Base-by-base conservation (phyloP, 768 basidiomycete genomes). In the Auricularia sp. region DNA sequence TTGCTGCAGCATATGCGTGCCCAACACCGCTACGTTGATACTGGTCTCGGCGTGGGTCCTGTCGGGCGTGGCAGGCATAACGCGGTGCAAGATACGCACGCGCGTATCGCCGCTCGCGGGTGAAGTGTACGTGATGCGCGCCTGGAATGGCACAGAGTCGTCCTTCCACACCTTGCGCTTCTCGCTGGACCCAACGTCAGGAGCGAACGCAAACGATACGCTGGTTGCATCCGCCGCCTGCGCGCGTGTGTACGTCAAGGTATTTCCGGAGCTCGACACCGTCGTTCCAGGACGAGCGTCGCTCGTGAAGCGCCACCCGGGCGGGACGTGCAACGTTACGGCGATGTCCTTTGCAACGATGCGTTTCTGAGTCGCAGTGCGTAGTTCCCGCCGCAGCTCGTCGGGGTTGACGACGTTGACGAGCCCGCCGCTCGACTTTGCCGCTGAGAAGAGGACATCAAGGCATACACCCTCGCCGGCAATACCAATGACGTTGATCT, bases 221-320 rank as follows among this genome's bases (percentile, higher is more conserved):
- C 13, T 14, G 45, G 63, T 54, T 16, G 24, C 34, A 29, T 63
- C 63, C 29, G n/a, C 63, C 21, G 51, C 63, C 35, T 63, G 63
- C n/a, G 63, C 18, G 34, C 24, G 29, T 16, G n/a, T 47, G 45
- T 51, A 54, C 6, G 10, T 63, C 44, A 65, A 8, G 13, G 10
- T 42, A 24, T 45, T 42, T 7, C 34, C 51, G 6, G 13, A 1
- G 54, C 8, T 8, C 29, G 34, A 29, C 7, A 61, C n/a, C 11
- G 18, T 21, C 11, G 56, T 18, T 10, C 56, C 64, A 14, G 64
- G 37, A 14, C 65, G 37, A 33, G 65, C 29, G 36, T 65, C 62
- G 14, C n/a, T 24, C 18, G 33, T 16, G 56, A 65, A 61, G 16
- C 42, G 29, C 35, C 56, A 65, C n/a, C 56, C 64, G 81, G 78